phyloP scores from a whole-genome alignment of 2,329 filamentous ascomycete species.

The Ophiosphaerella herpotricha region DNA sequence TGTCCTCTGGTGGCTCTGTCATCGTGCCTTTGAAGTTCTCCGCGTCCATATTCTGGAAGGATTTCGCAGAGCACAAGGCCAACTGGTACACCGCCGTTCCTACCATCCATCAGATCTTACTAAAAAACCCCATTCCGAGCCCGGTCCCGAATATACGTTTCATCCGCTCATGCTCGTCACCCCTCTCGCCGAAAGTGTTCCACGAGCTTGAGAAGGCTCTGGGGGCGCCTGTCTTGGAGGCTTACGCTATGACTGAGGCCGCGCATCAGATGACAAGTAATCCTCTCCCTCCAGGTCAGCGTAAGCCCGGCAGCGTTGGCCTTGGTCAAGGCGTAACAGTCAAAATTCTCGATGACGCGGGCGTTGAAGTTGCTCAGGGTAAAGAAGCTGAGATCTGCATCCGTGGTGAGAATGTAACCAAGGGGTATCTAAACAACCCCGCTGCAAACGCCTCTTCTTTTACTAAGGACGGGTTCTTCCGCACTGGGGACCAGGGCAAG shows the following conservation, averaged over 20 bases:
- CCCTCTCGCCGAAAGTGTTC: constrained; percentile 80
- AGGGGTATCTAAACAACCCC: constrained; percentile 83
- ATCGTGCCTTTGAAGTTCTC: constrained; percentile 81
- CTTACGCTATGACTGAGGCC: constrained; percentile 92
- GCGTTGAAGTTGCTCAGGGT: constrained; percentile 70
- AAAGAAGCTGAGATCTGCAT: constrained; percentile 82
- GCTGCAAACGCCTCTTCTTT: constrained; percentile 76
- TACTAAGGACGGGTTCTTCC: constrained; percentile 78
- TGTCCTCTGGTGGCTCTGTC: constrained; percentile 76
- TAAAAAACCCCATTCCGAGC: constrained; percentile 71
- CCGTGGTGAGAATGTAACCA: constrained; percentile 79
- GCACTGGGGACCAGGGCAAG: constrained; percentile 85
- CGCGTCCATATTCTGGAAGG: constrained; percentile 78
- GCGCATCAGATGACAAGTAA: constrained; percentile 82
- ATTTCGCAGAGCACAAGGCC: constrained; percentile 73
- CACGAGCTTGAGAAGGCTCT: constrained; percentile 77
- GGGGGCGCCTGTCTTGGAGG: constrained; percentile 81
- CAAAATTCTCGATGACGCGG: constrained; percentile 72
- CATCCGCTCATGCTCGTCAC: constrained; percentile 85
- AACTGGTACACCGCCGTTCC: constrained; percentile 96
- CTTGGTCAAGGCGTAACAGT: constrained; percentile 83
- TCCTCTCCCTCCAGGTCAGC: constrained; percentile 65
- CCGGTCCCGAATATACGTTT: constrained; percentile 78
- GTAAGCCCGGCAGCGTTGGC: constrained; percentile 81
- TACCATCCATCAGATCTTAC: constrained; percentile 87